Evolutionary conservation across 176 grass and related monocot species (phyloP).

Genomic region (Avena atlantica): DNA sequence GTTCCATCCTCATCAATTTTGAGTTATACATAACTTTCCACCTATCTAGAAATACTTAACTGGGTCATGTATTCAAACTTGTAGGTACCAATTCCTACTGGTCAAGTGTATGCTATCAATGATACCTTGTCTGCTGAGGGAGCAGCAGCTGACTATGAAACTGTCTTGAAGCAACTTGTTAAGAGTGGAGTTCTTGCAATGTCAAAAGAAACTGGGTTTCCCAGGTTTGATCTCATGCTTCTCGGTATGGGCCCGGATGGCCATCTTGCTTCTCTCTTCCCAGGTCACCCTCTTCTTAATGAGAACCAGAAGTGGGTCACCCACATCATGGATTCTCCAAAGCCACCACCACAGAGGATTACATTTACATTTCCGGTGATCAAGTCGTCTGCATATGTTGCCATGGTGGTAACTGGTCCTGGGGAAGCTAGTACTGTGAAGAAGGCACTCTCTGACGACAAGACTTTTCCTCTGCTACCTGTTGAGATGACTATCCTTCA

Average conservation of each 20-base stretch:
- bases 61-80: slow-evolving; percentile 18
- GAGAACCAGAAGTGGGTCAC: slow-evolving; percentile 84
- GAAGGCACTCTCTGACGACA: slow-evolving; percentile 67
- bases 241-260: slow-evolving; percentile 98
- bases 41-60: slow-evolving; percentile 1
- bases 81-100: slow-evolving; percentile 78
- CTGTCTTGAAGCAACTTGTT: slow-evolving; percentile 77
- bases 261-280: slow-evolving; percentile 95
- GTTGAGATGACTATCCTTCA: slow-evolving; percentile 87
- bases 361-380: slow-evolving; percentile 95
- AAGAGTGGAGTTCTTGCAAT: slow-evolving; percentile 61
- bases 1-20: slow-evolving; percentile 10
- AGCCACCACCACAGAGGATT: slow-evolving; percentile 93
- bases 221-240: slow-evolving; percentile 86
- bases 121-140: slow-evolving; percentile 86
- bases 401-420: slow-evolving; percentile 89
- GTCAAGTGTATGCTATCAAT: slow-evolving; percentile 96
- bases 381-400: slow-evolving; percentile 82
- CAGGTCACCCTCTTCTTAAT: slow-evolving; percentile 78
- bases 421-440: slow-evolving; percentile 68
- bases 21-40: not conserved
- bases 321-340: slow-evolving; percentile 92
- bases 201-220: slow-evolving; percentile 64
- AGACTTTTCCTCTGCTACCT: slow-evolving; percentile 64
- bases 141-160: slow-evolving; percentile 89